Evolutionary conservation across 208 protist species (phyloP), one percentile per base, ranked within the genome.

Genomic region (Trypanosoma theileri): DNA sequence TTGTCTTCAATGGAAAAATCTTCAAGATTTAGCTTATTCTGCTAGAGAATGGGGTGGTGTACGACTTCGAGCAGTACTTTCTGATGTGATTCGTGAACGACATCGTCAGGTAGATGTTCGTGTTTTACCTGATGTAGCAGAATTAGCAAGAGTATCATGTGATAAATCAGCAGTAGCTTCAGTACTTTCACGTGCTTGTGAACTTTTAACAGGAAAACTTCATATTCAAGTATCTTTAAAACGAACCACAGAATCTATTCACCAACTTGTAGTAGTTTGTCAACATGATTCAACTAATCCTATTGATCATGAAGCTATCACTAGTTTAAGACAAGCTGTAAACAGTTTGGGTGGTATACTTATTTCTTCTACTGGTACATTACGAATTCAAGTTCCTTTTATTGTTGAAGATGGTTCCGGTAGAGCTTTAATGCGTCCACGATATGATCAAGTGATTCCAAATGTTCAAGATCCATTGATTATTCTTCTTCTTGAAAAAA

Each of bases 401-500:
- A 76, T 85, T 62, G 55, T 83, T 22, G 80, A 85, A 45, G 81
- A 77, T 62, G 79, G 80, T 12, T 73, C 66, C 8, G 71, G 75
- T 44, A 64, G 77, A 53, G 74, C 69, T 12, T 54, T 78, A 35
- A 67, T 62, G 4, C 74, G 73, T 1, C 71, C 80, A 24, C 64
- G 70, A 13, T 53, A 70, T 41, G 44, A 70, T 44, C 58, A 59
- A 13, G 65, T 75, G 19, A 79, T 80, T 28, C 50, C 53, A 2
- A 74, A 65, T n/a, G 80, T 63, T 16, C 73, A 81, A 51, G 80
- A 84, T 40, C 77, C 85, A 11, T 71, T 91, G 19, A 79, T 81
- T 28, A 77, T 88, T 24, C 73, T 91, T 11, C 59, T 90, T 7
- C 58, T 90, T 10, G 81, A 91, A 60, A 87, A 91, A 51, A 91